Conservation (phyloP, 257 asterid species). For the Jaltomata sinuosa region DNA sequence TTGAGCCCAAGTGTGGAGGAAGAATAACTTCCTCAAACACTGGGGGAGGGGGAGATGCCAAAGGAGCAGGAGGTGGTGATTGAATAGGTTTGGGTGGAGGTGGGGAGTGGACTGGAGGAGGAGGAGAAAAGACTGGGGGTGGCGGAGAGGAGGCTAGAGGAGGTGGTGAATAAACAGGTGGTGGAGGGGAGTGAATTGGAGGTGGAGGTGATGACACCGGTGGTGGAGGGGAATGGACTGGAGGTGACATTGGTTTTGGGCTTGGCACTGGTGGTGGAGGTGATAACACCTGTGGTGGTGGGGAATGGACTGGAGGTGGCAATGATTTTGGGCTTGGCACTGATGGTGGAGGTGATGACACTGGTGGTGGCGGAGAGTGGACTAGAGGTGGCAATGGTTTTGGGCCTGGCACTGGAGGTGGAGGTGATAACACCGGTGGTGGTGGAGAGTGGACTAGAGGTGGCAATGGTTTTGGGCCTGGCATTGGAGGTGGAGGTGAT, state of each 20-base stretch:
- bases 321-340: slow-evolving; percentile 2
- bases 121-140: background rate
- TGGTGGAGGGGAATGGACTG: slow-evolving; percentile 10
- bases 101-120: background rate
- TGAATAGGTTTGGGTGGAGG: slow-evolving; percentile 1
- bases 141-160: background rate
- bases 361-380: background rate
- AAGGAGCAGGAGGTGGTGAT: slow-evolving; percentile 15
- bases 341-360: background rate
- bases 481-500: background rate
- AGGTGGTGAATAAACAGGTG: background rate
- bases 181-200: background rate
- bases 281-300: slow-evolving; percentile 2
- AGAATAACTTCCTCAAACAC: slow-evolving; percentile 6
- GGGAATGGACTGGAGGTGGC: background rate
- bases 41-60: slow-evolving; percentile 31
- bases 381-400: slow-evolving; percentile 8
- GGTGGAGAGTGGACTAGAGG: background rate
- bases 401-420: background rate
- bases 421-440: background rate
- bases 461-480: slow-evolving; percentile 4
- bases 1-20: slow-evolving; percentile 37
- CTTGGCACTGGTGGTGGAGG: background rate
- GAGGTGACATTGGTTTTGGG: background rate
- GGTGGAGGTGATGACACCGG: background rate